Base-by-base conservation (phyloP, 352 stramenopile species). In the Globisporangium cylindrosporum region DNA sequence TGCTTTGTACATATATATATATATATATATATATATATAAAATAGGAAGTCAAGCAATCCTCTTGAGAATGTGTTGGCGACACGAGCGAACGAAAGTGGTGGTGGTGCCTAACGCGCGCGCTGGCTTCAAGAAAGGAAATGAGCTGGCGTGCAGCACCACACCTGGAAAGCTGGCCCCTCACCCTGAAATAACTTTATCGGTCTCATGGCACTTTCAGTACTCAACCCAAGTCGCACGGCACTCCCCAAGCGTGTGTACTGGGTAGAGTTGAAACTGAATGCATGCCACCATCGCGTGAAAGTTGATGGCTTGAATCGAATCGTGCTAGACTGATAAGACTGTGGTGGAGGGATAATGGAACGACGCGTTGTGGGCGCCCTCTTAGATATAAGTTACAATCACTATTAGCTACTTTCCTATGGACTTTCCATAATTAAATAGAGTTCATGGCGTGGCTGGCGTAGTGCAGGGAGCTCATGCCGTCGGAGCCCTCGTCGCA, bases 401-500 rank as follows among this genome's bases (percentile, higher is more conserved):
- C 43, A 51, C 43, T 51, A 51, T 51, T 10, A 51, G 43, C 15
- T 51, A 43, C 55, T 60, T 20, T 20, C 15, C 12, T 27, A n/a
- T 20, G 4, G 43, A 46, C 55, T 54, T 55, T 27, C 48, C 48
- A 51, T 51, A 18, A 51, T 49, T 66, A 67, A 58, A 67, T 59
- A 64, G 59, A 56, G 29, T 22, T 38, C 56, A 62, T n/a, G 32
- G 29, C 20, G 55, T 60, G 55, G 22, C 32, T 41, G n/a, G 29
- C 29, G 49, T 67, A 67, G 32, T 67, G 61, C 27, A 67, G 49
- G 24, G 61, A 34, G 14, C 46, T 59, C 61, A 67, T 67, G 61
- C 48, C 22, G 24, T 51, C 63, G 1, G 54, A 48, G 25, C 59
- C 43, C 51, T 84, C 75, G 60, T 88, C 79, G 15, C 71, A 77